These are phyloP conservation scores for Symbiodinium pilosum DNA, from an alignment of 73 alveolate species.

Conservation along the genomic window DNA sequence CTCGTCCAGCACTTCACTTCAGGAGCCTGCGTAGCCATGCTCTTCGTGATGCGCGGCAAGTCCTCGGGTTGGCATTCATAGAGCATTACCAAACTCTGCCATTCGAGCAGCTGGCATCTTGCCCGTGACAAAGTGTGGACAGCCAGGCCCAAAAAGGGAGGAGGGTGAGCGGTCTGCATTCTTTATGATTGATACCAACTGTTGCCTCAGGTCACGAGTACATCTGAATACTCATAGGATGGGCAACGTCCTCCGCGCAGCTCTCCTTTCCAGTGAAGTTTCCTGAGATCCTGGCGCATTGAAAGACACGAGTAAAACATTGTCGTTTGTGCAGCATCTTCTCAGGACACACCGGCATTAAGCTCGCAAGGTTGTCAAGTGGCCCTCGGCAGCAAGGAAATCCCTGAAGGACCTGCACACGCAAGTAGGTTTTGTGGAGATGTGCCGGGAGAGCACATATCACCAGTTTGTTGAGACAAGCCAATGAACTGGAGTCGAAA, in stretches of 20 bases:
- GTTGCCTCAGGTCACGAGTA: no score
- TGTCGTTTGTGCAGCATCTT: no score
- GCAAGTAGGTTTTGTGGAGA: no score
- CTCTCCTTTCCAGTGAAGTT: conserved; percentile 19
- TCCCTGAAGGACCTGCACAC: conserved; percentile 52
- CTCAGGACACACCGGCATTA: background rate
- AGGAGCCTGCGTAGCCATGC: background rate
- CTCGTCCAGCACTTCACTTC: background rate
- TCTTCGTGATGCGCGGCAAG: background rate
- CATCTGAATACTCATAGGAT: no score
- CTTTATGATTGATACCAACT: no score
- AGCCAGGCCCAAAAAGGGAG: no score
- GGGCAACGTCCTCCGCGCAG: conserved; percentile 18
- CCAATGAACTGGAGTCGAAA: no score
- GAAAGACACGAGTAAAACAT: background rate
- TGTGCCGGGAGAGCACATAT: background rate
- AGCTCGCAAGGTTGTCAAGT: conserved; percentile 21
- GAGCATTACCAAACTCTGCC: no score
- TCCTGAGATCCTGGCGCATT: conserved; percentile 1
- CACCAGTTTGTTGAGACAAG: no score
- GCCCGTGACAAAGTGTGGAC: no score
- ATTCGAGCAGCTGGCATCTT: no score
- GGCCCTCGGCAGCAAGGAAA: conserved; percentile 47
- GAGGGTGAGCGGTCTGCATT: no score
- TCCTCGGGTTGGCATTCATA: background rate